These are phyloP conservation scores for Penicillium sp. DNA, from an alignment of 2,329 filamentous ascomycete species.

Conservation along the genomic window DNA sequence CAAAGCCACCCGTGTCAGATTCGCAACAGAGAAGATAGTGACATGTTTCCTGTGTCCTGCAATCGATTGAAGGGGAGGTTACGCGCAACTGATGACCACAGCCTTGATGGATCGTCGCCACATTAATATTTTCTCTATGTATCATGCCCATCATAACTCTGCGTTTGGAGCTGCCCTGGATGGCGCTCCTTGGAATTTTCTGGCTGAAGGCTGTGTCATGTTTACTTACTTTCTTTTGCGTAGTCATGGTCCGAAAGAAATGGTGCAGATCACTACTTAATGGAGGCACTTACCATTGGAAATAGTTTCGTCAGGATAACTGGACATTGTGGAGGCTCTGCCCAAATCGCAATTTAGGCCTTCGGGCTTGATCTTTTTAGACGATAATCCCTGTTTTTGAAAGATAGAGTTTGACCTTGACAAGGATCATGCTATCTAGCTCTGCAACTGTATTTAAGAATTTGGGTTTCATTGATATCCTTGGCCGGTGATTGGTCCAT, in stretches of 20 bases:
- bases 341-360: too few species aligned
- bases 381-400: too few species aligned
- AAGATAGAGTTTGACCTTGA: background rate
- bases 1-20: background rate
- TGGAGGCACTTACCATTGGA: background rate
- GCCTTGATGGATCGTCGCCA: background rate
- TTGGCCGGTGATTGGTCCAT: constrained; percentile 18
- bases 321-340: background rate
- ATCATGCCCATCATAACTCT: background rate
- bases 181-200: background rate
- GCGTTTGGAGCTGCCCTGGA: background rate
- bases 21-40: background rate
- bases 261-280: background rate
- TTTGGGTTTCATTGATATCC: background rate
- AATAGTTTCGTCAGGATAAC: background rate
- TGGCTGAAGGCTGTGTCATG: background rate
- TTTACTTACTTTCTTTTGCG: background rate
- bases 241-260: background rate
- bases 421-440: background rate
- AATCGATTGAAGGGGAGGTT: background rate
- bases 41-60: background rate
- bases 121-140: background rate
- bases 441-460: background rate
- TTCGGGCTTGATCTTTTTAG: too few species aligned
- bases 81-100: background rate